Percentiles rank a stretch among this genome's conserved stretches.
phyloP scores from a whole-genome alignment of 192 early-diverging fungal genomes.

The Haplosporangium gracile region DNA sequence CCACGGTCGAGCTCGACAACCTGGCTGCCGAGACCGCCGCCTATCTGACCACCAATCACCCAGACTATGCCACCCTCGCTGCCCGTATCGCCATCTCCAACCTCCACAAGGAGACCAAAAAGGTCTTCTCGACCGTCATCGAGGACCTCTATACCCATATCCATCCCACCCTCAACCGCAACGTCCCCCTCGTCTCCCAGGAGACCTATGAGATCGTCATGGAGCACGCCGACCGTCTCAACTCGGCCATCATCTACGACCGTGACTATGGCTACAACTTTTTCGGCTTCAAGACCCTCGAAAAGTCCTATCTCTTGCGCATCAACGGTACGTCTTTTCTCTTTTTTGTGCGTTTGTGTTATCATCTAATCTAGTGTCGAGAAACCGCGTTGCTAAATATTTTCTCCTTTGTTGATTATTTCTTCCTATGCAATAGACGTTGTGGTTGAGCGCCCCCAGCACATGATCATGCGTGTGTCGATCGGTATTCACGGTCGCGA shows the following conservation, averaged over 20 bases:
- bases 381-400: neutral
- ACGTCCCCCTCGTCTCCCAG: slow-evolving; percentile 89
- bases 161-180: slow-evolving; percentile 88
- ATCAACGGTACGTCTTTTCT: slow-evolving; percentile 72
- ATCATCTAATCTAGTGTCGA: too few species aligned
- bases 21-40: slow-evolving; percentile 95
- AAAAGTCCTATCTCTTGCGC: slow-evolving; percentile 90
- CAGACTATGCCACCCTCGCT: slow-evolving; percentile 96
- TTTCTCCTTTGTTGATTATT: neutral
- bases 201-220: slow-evolving; percentile 74
- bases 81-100: slow-evolving; percentile 97
- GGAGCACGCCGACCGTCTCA: slow-evolving; percentile 80
- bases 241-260: slow-evolving; percentile 92
- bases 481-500: slow-evolving; percentile 97
- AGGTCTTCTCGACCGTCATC: slow-evolving; percentile 83
- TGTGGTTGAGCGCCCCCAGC: slow-evolving; percentile 94
- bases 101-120: slow-evolving; percentile 87
- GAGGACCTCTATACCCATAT: slow-evolving; percentile 86
- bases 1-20: slow-evolving; percentile 97
- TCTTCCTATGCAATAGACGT: slow-evolving; percentile 18
- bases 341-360: neutral
- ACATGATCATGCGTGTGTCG: slow-evolving; percentile 97
- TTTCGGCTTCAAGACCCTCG: slow-evolving; percentile 99
- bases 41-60: slow-evolving; percentile 90
- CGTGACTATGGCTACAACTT: slow-evolving; percentile 97